Base-by-base conservation (phyloP, 768 basidiomycete genomes). In the Mycena latifolia region DNA sequence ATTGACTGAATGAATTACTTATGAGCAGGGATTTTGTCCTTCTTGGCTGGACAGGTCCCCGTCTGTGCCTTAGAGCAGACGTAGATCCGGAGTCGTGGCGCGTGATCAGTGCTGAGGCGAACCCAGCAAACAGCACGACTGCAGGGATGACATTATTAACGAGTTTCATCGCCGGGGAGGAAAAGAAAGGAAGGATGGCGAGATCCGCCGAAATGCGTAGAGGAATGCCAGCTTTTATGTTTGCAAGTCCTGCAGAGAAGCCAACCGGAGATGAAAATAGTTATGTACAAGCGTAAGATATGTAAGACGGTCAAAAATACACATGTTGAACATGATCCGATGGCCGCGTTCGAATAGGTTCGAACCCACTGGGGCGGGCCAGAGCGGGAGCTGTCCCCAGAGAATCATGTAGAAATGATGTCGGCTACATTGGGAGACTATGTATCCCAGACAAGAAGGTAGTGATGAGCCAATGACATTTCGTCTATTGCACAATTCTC, bases 11-110 rank as follows among this genome's bases (percentile, higher is more conserved):
- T 24, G 20, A 57, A 41, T 54, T 54, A 65, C 58, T 65, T 5
- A 65, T 65, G 2, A 65, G 47, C 17, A 60, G 27, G 46, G 64
- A 65, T 2, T 15, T 7, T 28, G 33, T 48, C 46, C 64, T 35
- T 18, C 58, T 56, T 6, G 64, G 58, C 24, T 54, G 5, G 7
- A 65, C 11, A 20, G 47, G 31, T 29, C 20, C 55, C 24, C 54
- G 54, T 56, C 28, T 56, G 22, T 61, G 50, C 27, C 41, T 39
- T 3, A 56, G 12, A 35, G 50, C 33, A n/a, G 33, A 35, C 14
- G 33, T 14, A 7, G 33, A 35, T 35, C 33, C 33, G 14, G n/a
- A n/a, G n/a, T n/a, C n/a, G n/a, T 35, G 14, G 33, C 33, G 43
- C 11, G 54, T 18, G 37, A 6, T 24, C 5, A 60, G 22, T 8